Evolutionary conservation across 345 rosid genomes (phyloP), one percentile per base, ranked within the genome.

Genomic region (Gossypium bickii): DNA sequence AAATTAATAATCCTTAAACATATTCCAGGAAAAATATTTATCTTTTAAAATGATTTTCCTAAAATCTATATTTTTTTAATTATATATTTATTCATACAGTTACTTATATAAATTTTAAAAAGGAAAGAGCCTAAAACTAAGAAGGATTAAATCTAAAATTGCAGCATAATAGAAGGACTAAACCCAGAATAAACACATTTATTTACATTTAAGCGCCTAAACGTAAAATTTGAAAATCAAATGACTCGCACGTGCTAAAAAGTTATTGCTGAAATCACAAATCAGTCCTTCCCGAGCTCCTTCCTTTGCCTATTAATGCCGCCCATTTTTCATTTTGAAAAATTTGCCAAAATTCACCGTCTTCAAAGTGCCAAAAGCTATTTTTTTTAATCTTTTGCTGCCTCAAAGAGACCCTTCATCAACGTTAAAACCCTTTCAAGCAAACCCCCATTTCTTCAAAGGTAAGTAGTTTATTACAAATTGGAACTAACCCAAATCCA

Each of bases 261-360:
- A 13, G 22, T 27, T 48, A 17, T 56, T 18, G 16, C 52, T 20
- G 9, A 20, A 20, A 56, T 9, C 11, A 34, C 7, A 34, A 34
- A 34, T 5, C 7, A 34, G 41, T 34, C 7, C 7, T 6, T 34
- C 41, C 7, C 41, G 41, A 34, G 25, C 10, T 44, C 2, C 38
- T 29, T 29, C 4, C 38, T 29, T 29, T 29, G 38, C 52, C 45
- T 67, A 49, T 29, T 29, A 75, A 78, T 15, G 68, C 88, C 86
- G 86, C 86, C 85, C 80, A 73, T 59, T 48, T 62, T 55, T 45
- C 78, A 70, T 61, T 41, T 81, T 79, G 18, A 22, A 12, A 74
- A 79, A 80, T 71, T 81, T 65, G 81, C 86, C 82, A 70, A 63
- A 61, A 34, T 65, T 69, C 68, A 52, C 70, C 66, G 41, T 66